Evolutionary conservation across 306 rosid genomes (phyloP), one percentile per base, ranked within the genome.

Genomic region (Leucaena leucocephala): DNA sequence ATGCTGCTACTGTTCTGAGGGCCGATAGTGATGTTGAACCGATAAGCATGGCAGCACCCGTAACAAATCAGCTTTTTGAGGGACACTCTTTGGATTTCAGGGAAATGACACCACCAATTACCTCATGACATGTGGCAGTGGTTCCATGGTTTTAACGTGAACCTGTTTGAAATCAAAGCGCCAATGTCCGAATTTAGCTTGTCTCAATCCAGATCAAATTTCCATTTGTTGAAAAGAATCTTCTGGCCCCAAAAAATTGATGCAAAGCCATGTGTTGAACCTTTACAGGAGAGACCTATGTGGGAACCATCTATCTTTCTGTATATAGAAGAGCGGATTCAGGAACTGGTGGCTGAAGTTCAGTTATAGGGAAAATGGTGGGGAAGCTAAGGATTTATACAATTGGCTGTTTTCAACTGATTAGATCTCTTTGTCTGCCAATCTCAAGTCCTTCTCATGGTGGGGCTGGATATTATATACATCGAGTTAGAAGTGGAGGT

Each of bases 401-500:
- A 79, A 67, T 78, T 86, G 88, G 85, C 84, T 64, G 82, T 80
- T 81, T 82, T 84, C 70, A 67, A 88, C 87, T 89, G 86, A 91
- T 89, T 90, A 86, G 82, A 82, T 84, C 74, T 86, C 82, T 77
- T 84, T 91, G 96, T 88, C 95, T 87, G 91, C 92, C 92, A 85
- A 82, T 86, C 81, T 63, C 62, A 43, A 11, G 64, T 85, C 81
- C 76, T 34, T 84, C 82, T 84, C 86, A 72, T 86, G 91, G 88
- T 89, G 80, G 93, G 92, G 87, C 76, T 78, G 8, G 59, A 33
- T 78, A 39, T 40, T 42, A 17, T 67, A 21, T 69, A 58, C 78
- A 81, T 54, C 16, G 49, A 39, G 44, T 85, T 76, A 65, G 74
- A 27, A 34, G 71, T 77, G 44, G 42, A 72, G 39, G 42, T 71